These are phyloP conservation scores for Pelargonium cotyledonis DNA, from an alignment of 441 rosid species.

Conservation along the genomic window DNA sequence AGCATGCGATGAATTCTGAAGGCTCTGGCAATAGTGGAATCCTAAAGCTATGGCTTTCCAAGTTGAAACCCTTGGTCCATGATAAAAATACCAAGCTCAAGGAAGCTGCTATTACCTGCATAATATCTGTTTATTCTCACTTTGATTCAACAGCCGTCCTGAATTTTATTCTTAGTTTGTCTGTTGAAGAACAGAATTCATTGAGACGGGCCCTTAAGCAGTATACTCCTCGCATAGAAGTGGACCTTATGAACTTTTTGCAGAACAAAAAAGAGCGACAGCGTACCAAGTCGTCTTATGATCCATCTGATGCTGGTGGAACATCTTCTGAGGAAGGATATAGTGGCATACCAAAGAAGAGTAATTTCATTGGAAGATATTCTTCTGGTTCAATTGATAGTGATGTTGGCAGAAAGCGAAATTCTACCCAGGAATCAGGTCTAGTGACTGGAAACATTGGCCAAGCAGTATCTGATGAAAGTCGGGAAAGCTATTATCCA, in stretches of 20 bases:
- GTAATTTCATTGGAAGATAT: slow-evolving; percentile 72
- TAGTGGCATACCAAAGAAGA: slow-evolving; percentile 55
- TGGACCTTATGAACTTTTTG: slow-evolving; percentile 84
- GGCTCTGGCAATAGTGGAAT: slow-evolving; percentile 81
- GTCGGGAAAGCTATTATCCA: slow-evolving; percentile 58
- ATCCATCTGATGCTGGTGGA: slow-evolving; percentile 78
- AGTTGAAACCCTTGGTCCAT: slow-evolving; percentile 72
- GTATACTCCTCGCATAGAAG: slow-evolving; percentile 96
- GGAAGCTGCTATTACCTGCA: slow-evolving; percentile 89
- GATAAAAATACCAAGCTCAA: slow-evolving; percentile 91
- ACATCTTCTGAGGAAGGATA: slow-evolving; percentile 92
- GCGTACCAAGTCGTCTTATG: slow-evolving; percentile 71
- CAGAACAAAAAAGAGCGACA: slow-evolving; percentile 93
- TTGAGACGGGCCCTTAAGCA: slow-evolving; percentile 92
- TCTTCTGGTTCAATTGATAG: slow-evolving; percentile 71
- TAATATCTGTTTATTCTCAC: slow-evolving; percentile 84
- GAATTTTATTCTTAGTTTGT: slow-evolving; percentile 86
- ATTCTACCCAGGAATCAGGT: slow-evolving; percentile 65
- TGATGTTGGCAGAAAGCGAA: slow-evolving; percentile 85
- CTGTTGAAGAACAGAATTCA: slow-evolving; percentile 94
- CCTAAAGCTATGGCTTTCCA: slow-evolving; percentile 87
- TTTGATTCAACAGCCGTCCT: slow-evolving; percentile 83
- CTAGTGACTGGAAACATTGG: slow-evolving; percentile 38
- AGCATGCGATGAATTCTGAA: slow-evolving; percentile 65
- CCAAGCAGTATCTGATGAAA: slow-evolving; percentile 53